These are phyloP conservation scores for Bretziella fagacearum DNA, from an alignment of 2,329 filamentous ascomycete genomes.

Conservation along the genomic window DNA sequence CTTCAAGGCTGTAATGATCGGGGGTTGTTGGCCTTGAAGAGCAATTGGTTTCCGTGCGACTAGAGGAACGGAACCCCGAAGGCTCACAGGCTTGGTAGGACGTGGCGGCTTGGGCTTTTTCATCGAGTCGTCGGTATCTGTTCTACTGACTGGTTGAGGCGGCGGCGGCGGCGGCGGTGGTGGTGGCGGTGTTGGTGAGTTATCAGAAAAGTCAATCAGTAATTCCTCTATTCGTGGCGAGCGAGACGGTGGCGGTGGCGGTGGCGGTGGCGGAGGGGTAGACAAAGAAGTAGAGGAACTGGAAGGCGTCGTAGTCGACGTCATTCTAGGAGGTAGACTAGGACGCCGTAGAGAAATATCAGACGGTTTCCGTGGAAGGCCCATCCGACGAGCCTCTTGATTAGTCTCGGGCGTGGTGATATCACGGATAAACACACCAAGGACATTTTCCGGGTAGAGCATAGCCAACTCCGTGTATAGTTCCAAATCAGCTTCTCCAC, in stretches of 20 bases:
- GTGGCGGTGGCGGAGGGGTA: conserved; percentile 2
- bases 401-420: conserved; percentile 58
- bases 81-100: conserved; percentile 39
- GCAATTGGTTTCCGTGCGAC: not conserved
- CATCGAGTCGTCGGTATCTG: not conserved
- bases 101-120: conserved; percentile 29
- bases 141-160: not conserved
- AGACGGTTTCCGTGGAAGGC: not conserved
- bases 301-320: not conserved
- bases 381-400: conserved; percentile 18
- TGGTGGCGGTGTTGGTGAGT: conserved; percentile 7
- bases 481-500: conserved; percentile 89
- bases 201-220: conserved; percentile 40
- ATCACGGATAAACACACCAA: conserved; percentile 86
- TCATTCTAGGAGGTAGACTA: conserved; percentile 2
- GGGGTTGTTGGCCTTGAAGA: conserved; percentile 1
- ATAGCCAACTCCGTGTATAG: conserved; percentile 90
- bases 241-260: conserved; percentile 16
- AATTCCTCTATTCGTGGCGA: conserved; percentile 35
- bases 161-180: not conserved
- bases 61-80: conserved; percentile 27
- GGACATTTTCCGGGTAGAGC: conserved; percentile 64
- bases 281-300: not conserved
- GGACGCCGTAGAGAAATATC: conserved; percentile 1
- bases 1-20: conserved; percentile 19